These are phyloP conservation scores for Chaetomiaceae sp. DNA, from an alignment of 2,329 filamentous ascomycete genomes.

Conservation along the genomic window DNA sequence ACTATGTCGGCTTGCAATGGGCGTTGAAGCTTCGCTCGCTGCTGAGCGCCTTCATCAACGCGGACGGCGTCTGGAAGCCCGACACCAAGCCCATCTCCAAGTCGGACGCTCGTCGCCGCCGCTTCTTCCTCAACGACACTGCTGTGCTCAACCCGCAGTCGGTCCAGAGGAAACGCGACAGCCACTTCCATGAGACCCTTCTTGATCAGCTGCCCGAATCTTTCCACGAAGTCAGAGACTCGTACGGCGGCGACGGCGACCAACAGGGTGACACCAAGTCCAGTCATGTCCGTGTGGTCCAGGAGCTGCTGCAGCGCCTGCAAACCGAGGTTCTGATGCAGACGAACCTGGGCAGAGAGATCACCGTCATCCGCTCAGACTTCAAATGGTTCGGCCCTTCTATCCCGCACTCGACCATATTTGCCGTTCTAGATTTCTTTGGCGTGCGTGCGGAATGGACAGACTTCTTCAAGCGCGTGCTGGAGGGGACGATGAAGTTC, in stretches of 20 bases:
- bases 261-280: slow-evolving; percentile 33
- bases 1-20: slow-evolving; percentile 38
- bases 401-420: slow-evolving; percentile 52
- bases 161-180: slow-evolving; percentile 33
- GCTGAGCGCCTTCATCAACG: slow-evolving; percentile 27
- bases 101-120: slow-evolving; percentile 38
- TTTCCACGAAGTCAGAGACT: slow-evolving; percentile 35
- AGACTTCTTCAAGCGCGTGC: slow-evolving; percentile 50
- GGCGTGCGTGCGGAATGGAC: slow-evolving; percentile 49
- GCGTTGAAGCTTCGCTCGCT: slow-evolving; percentile 31
- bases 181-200: slow-evolving; percentile 47
- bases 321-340: slow-evolving; percentile 52
- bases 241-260: slow-evolving; percentile 37
- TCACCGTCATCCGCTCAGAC: slow-evolving; percentile 53
- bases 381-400: slow-evolving; percentile 55
- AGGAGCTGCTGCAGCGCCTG: slow-evolving; percentile 53
- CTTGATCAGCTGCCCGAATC: slow-evolving; percentile 50
- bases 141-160: slow-evolving; percentile 12
- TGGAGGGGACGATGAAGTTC: slow-evolving; percentile 51
- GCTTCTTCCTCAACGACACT: slow-evolving; percentile 40
- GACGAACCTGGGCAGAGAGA: slow-evolving; percentile 42
- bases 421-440: slow-evolving; percentile 51
- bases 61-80: slow-evolving; percentile 31
- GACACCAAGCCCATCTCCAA: slow-evolving; percentile 26
- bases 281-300: slow-evolving; percentile 46